Evolutionary conservation across 2,329 filamentous ascomycete genomes (phyloP).

Genomic region (Aspergillus hortae): DNA sequence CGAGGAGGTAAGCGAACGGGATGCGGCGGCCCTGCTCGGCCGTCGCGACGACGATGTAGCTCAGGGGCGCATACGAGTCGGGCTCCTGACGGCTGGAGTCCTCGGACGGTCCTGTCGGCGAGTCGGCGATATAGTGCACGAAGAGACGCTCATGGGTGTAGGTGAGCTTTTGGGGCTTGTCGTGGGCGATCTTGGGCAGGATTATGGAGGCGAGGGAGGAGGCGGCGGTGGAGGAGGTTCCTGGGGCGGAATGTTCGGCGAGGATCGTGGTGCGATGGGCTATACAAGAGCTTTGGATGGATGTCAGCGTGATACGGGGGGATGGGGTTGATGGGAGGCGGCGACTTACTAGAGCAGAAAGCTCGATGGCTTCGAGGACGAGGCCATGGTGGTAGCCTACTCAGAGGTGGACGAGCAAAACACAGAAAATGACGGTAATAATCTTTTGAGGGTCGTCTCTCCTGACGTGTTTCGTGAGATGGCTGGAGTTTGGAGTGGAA

Average conservation of each 20-base stretch:
- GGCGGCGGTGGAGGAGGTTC: constrained; percentile 76
- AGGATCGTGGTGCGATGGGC: constrained; percentile 92
- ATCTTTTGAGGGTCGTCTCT: too few species aligned
- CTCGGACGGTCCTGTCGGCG: constrained; percentile 58
- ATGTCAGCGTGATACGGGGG: constrained; percentile 7
- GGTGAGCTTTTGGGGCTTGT: constrained; percentile 77
- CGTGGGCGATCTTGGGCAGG: constrained; percentile 89
- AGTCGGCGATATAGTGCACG: constrained; percentile 92
- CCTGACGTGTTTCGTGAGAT: too few species aligned
- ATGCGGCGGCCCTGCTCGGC: constrained; percentile 78
- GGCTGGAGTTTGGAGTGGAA: not conserved
- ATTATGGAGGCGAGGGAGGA: constrained; percentile 89
- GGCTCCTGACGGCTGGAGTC: constrained; percentile 34
- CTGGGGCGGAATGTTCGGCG: constrained; percentile 83
- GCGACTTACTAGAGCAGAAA: constrained; percentile 68
- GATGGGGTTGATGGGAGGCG: constrained; percentile 9
- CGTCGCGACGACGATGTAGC: constrained; percentile 86
- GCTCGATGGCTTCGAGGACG: constrained; percentile 63
- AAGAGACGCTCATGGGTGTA: constrained; percentile 89
- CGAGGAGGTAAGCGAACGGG: constrained; percentile 86
- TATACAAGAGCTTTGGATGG: constrained; percentile 72
- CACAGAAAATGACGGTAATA: too few species aligned
- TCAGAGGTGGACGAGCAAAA: too few species aligned
- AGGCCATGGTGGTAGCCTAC: constrained; percentile 56
- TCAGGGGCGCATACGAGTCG: constrained; percentile 72